These are phyloP conservation scores for Colletotrichum sp. DNA, from an alignment of 2,329 filamentous ascomycete species.

Conservation along the genomic window DNA sequence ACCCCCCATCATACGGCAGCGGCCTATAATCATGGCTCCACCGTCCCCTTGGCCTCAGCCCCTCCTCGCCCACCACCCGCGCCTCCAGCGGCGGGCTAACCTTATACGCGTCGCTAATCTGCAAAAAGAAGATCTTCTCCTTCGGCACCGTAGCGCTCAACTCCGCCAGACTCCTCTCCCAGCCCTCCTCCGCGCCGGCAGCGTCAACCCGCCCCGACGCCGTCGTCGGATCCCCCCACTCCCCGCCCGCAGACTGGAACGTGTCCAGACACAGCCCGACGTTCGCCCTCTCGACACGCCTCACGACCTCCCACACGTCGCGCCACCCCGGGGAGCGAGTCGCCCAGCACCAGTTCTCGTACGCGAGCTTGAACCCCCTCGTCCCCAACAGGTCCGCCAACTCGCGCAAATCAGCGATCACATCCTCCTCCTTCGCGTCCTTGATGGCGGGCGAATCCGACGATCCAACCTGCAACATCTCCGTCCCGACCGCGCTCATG, in stretches of 20 bases:
- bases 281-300: constrained; percentile 66
- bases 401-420: constrained; percentile 67
- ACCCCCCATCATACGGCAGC: constrained; percentile 73
- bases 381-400: constrained; percentile 67
- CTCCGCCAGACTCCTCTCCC: constrained; percentile 58
- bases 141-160: constrained; percentile 68
- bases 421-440: constrained; percentile 45
- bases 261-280: constrained; percentile 80
- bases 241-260: constrained; percentile 75
- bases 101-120: constrained; percentile 78
- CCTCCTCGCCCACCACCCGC: constrained; percentile 49
- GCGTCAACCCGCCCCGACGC: constrained; percentile 62
- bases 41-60: constrained; percentile 63
- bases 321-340: constrained; percentile 73
- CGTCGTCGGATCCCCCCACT: constrained; percentile 76
- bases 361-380: constrained; percentile 67
- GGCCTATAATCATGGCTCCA: constrained; percentile 79
- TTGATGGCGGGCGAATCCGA: constrained; percentile 67
- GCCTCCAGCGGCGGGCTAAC: constrained; percentile 59
- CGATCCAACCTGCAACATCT: constrained; percentile 73
- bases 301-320: constrained; percentile 72
- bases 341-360: constrained; percentile 86
- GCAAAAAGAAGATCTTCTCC: constrained; percentile 76
- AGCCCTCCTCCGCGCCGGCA: constrained; percentile 47
- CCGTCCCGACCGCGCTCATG: constrained; percentile 72